phyloP scores from a whole-genome alignment of 2,329 filamentous ascomycete genomes.

The Diaporthe citriasiana region DNA sequence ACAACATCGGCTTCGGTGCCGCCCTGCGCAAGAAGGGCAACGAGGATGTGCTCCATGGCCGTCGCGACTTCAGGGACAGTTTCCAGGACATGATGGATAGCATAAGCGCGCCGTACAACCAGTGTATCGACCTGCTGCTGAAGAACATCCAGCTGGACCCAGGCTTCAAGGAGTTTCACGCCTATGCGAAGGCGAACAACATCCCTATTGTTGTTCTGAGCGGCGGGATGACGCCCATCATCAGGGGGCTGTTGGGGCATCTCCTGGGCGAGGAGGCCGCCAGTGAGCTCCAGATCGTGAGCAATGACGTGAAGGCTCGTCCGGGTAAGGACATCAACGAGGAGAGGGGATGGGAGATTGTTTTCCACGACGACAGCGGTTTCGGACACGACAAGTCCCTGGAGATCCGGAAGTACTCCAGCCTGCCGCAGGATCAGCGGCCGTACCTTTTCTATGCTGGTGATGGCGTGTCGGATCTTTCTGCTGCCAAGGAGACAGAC shows the following conservation, averaged over 20 bases:
- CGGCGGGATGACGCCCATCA: constrained; percentile 93
- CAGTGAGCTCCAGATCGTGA: constrained; percentile 87
- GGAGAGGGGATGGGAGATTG: constrained; percentile 87
- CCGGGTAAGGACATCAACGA: constrained; percentile 81
- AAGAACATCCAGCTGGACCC: constrained; percentile 91
- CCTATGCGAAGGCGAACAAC: constrained; percentile 84
- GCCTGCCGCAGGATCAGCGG: constrained; percentile 75
- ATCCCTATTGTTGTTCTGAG: constrained; percentile 93
- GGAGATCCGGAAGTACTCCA: constrained; percentile 88
- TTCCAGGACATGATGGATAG: constrained; percentile 95
- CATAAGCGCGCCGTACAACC: constrained; percentile 81
- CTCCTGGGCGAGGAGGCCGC: constrained; percentile 83
- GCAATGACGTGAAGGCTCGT: constrained; percentile 80
- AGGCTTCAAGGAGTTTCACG: constrained; percentile 87
- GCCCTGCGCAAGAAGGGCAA: constrained; percentile 81
- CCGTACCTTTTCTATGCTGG: constrained; percentile 95
- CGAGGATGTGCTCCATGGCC: constrained; percentile 79
- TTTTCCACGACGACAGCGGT: constrained; percentile 87
- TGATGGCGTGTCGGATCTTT: constrained; percentile 93
- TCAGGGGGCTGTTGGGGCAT: constrained; percentile 84
- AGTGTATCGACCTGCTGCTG: constrained; percentile 84
- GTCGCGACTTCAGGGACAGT: constrained; percentile 82
- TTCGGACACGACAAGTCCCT: constrained; percentile 98
- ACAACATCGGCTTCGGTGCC: constrained; percentile 88
- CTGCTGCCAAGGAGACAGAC: constrained; percentile 92